Percentiles rank a stretch among this genome's conserved stretches.
phyloP scores from a whole-genome alignment of 2,329 filamentous ascomycete species.

The Macroventuria anomochaeta region DNA sequence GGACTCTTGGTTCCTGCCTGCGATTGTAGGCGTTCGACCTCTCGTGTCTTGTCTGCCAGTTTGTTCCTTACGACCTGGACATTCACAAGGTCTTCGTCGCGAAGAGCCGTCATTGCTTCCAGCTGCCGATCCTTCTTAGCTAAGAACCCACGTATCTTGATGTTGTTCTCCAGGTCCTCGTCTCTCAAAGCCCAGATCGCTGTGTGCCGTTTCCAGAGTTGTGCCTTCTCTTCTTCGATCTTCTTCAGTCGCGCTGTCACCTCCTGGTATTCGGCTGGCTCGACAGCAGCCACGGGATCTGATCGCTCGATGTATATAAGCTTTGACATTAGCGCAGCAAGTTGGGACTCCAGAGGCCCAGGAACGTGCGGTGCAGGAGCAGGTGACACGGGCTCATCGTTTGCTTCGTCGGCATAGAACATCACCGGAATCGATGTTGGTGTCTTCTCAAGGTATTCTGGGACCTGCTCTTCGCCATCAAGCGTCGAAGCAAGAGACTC shows the following conservation, averaged over 20 bases:
- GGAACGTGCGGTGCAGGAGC: slow-evolving; percentile 35
- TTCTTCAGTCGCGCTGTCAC: slow-evolving; percentile 40
- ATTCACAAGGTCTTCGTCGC: slow-evolving; percentile 53
- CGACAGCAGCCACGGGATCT: slow-evolving; percentile 45
- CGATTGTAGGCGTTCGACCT: slow-evolving; percentile 39
- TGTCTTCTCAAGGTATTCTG: slow-evolving; percentile 40
- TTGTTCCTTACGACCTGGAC: slow-evolving; percentile 49
- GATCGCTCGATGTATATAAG: slow-evolving; percentile 44
- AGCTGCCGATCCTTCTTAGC: slow-evolving; percentile 50
- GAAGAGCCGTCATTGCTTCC: slow-evolving; percentile 48
- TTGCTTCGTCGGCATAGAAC: slow-evolving; percentile 13
- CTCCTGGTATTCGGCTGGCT: slow-evolving; percentile 46
- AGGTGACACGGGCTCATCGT: slow-evolving; percentile 29
- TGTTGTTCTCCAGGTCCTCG: slow-evolving; percentile 53
- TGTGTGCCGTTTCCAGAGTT: slow-evolving; percentile 47
- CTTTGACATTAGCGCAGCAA: slow-evolving; percentile 48
- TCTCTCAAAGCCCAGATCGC: slow-evolving; percentile 52
- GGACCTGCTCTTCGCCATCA: slow-evolving; percentile 36
- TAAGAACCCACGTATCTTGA: slow-evolving; percentile 51
- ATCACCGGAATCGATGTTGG: slow-evolving; percentile 29
- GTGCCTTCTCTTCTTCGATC: slow-evolving; percentile 49
- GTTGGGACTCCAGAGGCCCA: slow-evolving; percentile 47
- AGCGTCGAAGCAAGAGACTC: slow-evolving; percentile 44
- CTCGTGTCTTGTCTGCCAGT: slow-evolving; percentile 50
- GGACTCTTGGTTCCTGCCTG: slow-evolving; percentile 34